Percentiles rank a stretch among this genome's conserved stretches.
Evolutionary conservation across 768 basidiomycete species (phyloP).

Genomic region (Tremella yokohamensis): DNA sequence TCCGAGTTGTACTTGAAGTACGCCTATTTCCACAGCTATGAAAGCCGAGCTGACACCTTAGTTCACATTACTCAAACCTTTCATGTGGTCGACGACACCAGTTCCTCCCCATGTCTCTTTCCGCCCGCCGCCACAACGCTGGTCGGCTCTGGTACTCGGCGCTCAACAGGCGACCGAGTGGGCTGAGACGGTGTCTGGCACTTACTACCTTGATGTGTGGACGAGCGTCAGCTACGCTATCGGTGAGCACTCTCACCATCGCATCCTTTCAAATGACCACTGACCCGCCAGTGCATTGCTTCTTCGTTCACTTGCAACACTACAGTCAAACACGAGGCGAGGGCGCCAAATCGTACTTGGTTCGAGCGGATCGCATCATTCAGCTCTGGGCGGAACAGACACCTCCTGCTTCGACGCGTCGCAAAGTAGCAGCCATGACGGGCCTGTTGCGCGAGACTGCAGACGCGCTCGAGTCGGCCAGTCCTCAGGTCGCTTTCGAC

Average conservation of each 20-base stretch:
- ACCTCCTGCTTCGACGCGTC: not conserved
- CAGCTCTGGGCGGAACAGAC: not conserved
- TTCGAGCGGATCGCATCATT: conserved; percentile 1
- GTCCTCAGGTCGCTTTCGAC: too few relatives aligned
- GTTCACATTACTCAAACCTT: conserved; percentile 25
- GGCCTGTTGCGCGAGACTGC: not conserved
- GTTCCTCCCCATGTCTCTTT: conserved; percentile 21
- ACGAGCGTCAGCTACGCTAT: conserved; percentile 17
- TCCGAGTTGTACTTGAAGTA: conserved; percentile 19
- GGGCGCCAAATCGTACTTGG: conserved; percentile 1
- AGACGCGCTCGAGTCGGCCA: not conserved
- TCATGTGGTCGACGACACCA: conserved; percentile 19
- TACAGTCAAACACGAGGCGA: conserved; percentile 1
- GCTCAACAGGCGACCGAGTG: conserved; percentile 21
- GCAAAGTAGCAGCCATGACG: not conserved
- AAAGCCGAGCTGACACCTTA: not conserved
- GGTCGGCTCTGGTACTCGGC: conserved; percentile 10
- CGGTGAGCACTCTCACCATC: conserved; percentile 7
- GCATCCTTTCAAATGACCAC: not conserved
- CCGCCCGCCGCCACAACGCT: conserved; percentile 15
- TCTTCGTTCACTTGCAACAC: conserved; percentile 3
- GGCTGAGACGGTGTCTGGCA: conserved; percentile 16
- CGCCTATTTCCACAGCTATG: not conserved
- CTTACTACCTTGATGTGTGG: conserved; percentile 28
- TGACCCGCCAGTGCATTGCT: not conserved